Evolutionary conservation across 1,284 basidiomycete genomes (phyloP).

Genomic region (Pseudozyma thailandica): DNA sequence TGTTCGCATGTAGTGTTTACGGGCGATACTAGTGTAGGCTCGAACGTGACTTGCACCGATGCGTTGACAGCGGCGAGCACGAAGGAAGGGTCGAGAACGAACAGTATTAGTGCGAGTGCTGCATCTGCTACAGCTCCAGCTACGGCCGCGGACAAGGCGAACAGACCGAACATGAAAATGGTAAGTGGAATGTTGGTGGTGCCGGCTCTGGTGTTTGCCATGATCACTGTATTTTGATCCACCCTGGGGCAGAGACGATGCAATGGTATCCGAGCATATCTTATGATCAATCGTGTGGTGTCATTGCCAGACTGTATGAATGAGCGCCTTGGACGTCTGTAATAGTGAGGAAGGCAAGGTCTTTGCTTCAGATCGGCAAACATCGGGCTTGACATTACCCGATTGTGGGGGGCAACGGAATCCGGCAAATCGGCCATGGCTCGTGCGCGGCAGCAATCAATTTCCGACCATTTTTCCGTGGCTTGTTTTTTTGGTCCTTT

Average conservation of each 20-base stretch:
- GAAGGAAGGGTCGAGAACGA: neutral
- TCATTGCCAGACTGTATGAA: no score
- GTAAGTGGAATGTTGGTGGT: neutral
- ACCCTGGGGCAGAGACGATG: no score
- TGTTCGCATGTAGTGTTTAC: constrained; percentile 42
- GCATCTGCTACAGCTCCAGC: neutral
- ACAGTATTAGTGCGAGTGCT: neutral
- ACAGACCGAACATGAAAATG: neutral
- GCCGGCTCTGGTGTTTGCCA: constrained; percentile 2
- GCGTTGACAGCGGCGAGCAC: constrained; percentile 10
- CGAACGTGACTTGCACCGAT: constrained; percentile 32
- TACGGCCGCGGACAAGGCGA: constrained; percentile 7
- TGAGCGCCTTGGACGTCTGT: no score
- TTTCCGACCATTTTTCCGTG: neutral
- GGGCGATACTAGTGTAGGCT: constrained; percentile 12
- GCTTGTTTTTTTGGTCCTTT: neutral
- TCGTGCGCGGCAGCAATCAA: neutral
- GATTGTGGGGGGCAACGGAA: neutral
- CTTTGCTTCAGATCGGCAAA: neutral
- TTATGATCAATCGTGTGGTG: no score
- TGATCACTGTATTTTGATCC: neutral
- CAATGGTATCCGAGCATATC: neutral
- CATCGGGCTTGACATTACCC: neutral
- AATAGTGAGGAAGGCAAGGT: neutral
- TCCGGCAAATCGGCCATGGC: no score